Evolutionary conservation across 371 early-diverging fungal species (phyloP).

Genomic region (Catenaria anguillulae): DNA sequence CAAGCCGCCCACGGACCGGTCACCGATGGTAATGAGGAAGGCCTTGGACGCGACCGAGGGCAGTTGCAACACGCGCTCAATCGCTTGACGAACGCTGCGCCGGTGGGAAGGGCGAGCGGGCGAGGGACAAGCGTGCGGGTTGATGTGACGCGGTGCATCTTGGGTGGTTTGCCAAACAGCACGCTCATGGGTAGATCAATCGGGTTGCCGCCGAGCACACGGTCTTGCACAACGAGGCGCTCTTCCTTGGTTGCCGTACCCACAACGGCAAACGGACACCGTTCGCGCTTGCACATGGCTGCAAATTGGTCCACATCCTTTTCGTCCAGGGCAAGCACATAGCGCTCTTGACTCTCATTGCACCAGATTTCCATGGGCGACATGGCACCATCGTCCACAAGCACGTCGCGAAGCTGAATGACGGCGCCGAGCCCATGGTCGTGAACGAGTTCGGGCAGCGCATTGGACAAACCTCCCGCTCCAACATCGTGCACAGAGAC

Average conservation of each 20-base stretch:
- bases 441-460: constrained; percentile 91
- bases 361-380: constrained; percentile 99
- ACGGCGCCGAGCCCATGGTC: constrained; percentile 79
- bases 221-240: constrained; percentile 63
- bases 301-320: constrained; percentile 49
- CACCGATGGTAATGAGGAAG: constrained; percentile 93
- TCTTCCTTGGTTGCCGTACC: constrained; percentile 78
- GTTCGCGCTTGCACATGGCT: constrained; percentile 70
- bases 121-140: constrained; percentile 34
- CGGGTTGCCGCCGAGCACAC: constrained; percentile 41
- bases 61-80: constrained; percentile 59
- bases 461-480: constrained; percentile 94
- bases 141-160: constrained; percentile 62
- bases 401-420: constrained; percentile 76
- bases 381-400: constrained; percentile 74
- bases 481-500: constrained; percentile 94
- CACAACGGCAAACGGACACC: constrained; percentile 80
- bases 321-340: constrained; percentile 72
- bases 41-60: constrained; percentile 83
- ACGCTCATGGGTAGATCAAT: constrained; percentile 91
- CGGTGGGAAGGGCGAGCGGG: constrained; percentile 24
- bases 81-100: constrained; percentile 48
- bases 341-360: constrained; percentile 95
- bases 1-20: constrained; percentile 83
- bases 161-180: constrained; percentile 89